These are phyloP conservation scores for Cerioporus squamosus DNA, from an alignment of 1,284 basidiomycete species.

Conservation along the genomic window DNA sequence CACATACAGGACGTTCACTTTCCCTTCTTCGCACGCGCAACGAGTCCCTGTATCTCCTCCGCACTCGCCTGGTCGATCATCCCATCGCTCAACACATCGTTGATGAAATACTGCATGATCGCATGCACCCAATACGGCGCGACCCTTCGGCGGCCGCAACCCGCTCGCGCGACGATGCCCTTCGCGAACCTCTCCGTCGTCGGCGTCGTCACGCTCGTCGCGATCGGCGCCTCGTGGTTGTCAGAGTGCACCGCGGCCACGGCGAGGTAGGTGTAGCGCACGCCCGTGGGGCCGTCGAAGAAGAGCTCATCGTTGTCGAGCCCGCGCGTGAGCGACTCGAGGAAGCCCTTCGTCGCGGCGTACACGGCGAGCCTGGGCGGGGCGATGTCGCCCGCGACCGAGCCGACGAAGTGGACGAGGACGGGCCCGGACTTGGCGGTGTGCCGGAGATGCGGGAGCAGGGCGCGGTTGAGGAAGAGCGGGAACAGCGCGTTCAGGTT, in stretches of 20 bases:
- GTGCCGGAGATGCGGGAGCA: constrained; percentile 31
- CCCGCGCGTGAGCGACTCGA: constrained; percentile 26
- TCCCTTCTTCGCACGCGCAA: constrained; percentile 7
- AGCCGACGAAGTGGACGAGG: constrained; percentile 32
- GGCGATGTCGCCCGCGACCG: constrained; percentile 23
- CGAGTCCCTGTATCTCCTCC: constrained; percentile 16
- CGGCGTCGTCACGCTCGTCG: constrained; percentile 16
- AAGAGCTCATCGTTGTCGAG: constrained; percentile 8
- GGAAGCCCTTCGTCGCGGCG: constrained; percentile 30
- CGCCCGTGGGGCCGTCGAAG: constrained; percentile 18
- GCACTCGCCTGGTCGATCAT: constrained; percentile 14
- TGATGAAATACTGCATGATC: constrained; percentile 10
- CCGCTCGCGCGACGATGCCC: constrained; percentile 18
- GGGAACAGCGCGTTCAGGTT: constrained; percentile 31
- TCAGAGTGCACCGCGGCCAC: constrained; percentile 29
- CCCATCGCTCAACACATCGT: constrained; percentile 9
- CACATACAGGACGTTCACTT: too few species aligned
- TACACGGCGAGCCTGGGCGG: constrained; percentile 29
- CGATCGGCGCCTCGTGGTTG: constrained; percentile 11
- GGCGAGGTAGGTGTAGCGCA: constrained; percentile 27
- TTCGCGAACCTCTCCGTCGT: constrained; percentile 23
- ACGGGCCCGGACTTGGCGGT: constrained; percentile 26
- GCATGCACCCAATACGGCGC: constrained; percentile 26
- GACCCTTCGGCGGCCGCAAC: constrained; percentile 23
- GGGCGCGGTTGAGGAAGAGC: constrained; percentile 30